Conservation (phyloP, 2,329 filamentous ascomycete genomes). For the Lasiodiplodia sp. region DNA sequence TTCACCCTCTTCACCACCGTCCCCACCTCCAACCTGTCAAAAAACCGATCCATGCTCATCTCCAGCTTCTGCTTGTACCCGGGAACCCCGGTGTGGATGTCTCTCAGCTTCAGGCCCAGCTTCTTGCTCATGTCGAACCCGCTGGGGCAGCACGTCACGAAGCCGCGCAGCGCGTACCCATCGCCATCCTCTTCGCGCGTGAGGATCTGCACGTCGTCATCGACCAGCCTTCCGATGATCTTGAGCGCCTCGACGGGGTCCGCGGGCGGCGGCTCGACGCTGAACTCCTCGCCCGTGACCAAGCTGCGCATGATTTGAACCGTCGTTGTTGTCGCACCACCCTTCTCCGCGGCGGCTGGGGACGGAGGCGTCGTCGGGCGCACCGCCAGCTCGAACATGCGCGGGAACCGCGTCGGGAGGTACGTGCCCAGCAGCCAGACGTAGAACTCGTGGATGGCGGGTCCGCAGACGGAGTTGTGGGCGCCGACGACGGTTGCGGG, state of each 20-base stretch:
- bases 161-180: neutral
- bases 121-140: neutral
- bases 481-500: neutral
- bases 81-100: neutral
- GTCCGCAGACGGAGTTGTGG: neutral
- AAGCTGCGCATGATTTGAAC: neutral
- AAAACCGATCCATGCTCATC: neutral
- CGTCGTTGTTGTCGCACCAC: neutral
- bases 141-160: neutral
- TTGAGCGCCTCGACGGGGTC: neutral
- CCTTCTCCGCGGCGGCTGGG: too few relatives aligned
- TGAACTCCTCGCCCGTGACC: neutral
- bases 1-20: neutral
- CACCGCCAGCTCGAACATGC: constrained; percentile 42
- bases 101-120: neutral
- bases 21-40: neutral
- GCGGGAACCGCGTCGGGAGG: constrained; percentile 64
- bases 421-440: constrained; percentile 61
- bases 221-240: neutral
- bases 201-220: neutral
- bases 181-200: neutral
- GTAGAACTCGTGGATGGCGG: constrained; percentile 64
- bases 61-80: neutral
- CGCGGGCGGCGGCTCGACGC: neutral
- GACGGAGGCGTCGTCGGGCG: too few relatives aligned